Percentiles rank a stretch among this genome's conserved stretches.
Evolutionary conservation across 2,329 filamentous ascomycete genomes (phyloP).

Genomic region (Cladophialophora immunda): DNA sequence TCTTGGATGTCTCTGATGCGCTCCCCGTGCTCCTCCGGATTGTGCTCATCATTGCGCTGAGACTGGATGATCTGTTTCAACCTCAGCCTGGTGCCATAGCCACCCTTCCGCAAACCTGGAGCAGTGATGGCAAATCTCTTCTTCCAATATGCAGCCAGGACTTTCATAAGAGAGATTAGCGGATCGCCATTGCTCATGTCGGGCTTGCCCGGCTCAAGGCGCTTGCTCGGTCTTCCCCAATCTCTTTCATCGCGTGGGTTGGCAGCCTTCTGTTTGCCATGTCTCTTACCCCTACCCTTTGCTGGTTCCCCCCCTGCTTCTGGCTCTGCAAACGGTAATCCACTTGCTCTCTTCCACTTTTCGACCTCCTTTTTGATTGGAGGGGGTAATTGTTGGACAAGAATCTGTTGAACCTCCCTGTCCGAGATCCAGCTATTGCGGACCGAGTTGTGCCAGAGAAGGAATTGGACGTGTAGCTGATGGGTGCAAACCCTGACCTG

Average conservation of each 20-base stretch:
- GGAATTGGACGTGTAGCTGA: constrained; percentile 83
- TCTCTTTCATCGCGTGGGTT: constrained; percentile 62
- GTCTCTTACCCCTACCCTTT: constrained; percentile 47
- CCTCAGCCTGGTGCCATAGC: constrained; percentile 81
- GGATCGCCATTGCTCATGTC: constrained; percentile 87
- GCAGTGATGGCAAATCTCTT: constrained; percentile 79
- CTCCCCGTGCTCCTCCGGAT: constrained; percentile 77
- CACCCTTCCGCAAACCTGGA: constrained; percentile 85
- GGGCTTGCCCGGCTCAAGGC: constrained; percentile 72
- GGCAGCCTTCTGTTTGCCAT: constrained; percentile 52
- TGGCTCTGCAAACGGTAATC: constrained; percentile 60
- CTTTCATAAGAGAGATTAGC: constrained; percentile 76
- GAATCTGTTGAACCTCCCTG: constrained; percentile 73
- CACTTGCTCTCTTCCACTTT: constrained; percentile 75
- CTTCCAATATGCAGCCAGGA: constrained; percentile 86
- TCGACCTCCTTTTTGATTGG: constrained; percentile 76
- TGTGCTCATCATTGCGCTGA: constrained; percentile 69
- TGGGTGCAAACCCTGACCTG: constrained; percentile 81
- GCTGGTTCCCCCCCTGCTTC: constrained; percentile 30
- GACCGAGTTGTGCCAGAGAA: constrained; percentile 89
- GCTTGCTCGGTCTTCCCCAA: constrained; percentile 75
- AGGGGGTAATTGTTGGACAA: constrained; percentile 76
- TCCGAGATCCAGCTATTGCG: constrained; percentile 88
- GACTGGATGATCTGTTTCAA: constrained; percentile 77
- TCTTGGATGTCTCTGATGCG: constrained; percentile 71